Base-by-base conservation (phyloP, 2,329 filamentous ascomycete species). In the Aureobasidium sp. region DNA sequence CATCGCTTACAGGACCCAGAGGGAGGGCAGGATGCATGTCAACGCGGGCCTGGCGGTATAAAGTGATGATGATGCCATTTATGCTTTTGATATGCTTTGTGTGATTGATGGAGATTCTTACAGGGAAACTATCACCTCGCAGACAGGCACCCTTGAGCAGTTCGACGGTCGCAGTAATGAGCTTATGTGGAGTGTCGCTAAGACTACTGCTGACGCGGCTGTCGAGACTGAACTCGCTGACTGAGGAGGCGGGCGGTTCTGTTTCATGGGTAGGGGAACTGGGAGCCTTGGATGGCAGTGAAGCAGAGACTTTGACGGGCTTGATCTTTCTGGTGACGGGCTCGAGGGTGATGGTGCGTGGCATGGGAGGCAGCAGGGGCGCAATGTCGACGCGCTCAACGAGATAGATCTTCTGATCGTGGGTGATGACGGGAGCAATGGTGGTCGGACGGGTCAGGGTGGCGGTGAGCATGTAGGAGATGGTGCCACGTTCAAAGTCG, bases 401-500 rank as follows among this genome's bases (percentile, higher is more conserved):
- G 8, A 97, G 78, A 63, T 86, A 85, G 27, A 99, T 81, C 69
- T 91, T 92, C 64, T 86, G 83, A 67, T 96, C 91, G 75, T 89
- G 94, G 39, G 85, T 88, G 10, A 87, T 82, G 2, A 87, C 91
- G 2, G 93, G 87, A 14, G 87, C 83, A 64, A 97, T 95, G 6
- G 91, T 86, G 0, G 89, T 94, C 25, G 94, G 93, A 61, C 91
- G 85, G 25, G 93, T 97, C 62, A 97, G 75, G 9, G 91, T 97
- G 36, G 93, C 88, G 5, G 90, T 93, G 68, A 97, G 83, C 77
- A 93, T 85, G 76, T 97, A 99, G 25, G 89, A 88, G 68, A 99
- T 90, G 2, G 90, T 92, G 39, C 94, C 94, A 71, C 93, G 86
- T 76, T 97, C 94, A 74, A 99, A 99, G 91, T 96, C 92, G 70